Conservation (phyloP, 164 flowering plant genomes). For the Chloranthus sessilifolius region DNA sequence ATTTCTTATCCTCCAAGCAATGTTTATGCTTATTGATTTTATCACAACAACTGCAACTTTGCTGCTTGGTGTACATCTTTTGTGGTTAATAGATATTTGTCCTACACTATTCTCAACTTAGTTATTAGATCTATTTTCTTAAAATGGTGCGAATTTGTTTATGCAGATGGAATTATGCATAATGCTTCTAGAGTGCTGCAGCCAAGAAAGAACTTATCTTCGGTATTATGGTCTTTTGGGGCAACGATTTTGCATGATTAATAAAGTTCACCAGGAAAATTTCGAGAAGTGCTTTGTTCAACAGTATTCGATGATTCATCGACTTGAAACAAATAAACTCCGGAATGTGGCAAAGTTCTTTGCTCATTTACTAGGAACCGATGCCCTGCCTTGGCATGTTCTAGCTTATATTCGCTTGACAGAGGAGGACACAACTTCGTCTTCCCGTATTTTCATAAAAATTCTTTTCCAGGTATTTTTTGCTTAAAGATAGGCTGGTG, state of each 20-base stretch:
- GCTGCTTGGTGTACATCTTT: too few species aligned
- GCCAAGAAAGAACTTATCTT: conserved; percentile 93
- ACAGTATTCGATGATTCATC: conserved; percentile 91
- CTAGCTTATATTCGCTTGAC: conserved; percentile 83
- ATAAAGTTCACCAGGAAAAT: conserved; percentile 85
- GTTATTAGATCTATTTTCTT: too few species aligned
- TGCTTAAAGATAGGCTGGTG: too few species aligned
- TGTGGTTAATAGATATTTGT: too few species aligned
- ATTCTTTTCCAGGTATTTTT: conserved; percentile 88
- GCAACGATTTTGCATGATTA: conserved; percentile 90
- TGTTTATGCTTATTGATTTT: too few species aligned
- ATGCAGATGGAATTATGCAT: conserved; percentile 91
- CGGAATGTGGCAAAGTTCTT: conserved; percentile 96
- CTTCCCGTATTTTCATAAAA: conserved; percentile 93
- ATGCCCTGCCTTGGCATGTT: conserved; percentile 94
- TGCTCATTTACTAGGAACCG: conserved; percentile 92
- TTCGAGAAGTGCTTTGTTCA: conserved; percentile 89
- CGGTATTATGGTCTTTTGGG: conserved; percentile 91
- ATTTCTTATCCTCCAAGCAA: too few species aligned
- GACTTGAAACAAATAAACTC: conserved; percentile 87
- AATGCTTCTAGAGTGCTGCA: conserved; percentile 96
- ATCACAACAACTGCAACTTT: too few species aligned
- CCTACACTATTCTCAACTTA: too few species aligned
- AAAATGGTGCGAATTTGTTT: too few species aligned
- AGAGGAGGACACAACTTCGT: conserved; percentile 96